Percentiles rank a stretch among this genome's conserved stretches.
Evolutionary conservation across 2,329 filamentous ascomycete species (phyloP).

Genomic region (Arthrocladium fulminans): DNA sequence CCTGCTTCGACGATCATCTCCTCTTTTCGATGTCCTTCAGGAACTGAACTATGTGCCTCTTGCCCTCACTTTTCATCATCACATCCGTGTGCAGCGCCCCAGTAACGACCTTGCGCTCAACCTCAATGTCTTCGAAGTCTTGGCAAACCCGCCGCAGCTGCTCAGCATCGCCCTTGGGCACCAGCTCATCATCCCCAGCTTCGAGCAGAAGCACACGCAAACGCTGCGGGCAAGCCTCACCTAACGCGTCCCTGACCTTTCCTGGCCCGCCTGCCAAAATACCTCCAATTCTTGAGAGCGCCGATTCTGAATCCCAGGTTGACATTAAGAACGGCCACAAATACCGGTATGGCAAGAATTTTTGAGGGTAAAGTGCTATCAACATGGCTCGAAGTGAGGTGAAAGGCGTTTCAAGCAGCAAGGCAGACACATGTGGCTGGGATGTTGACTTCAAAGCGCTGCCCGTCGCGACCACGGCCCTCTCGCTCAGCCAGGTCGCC

Average conservation of each 20-base stretch:
- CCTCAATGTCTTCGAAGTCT: constrained; percentile 19
- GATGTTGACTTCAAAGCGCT: constrained; percentile 4
- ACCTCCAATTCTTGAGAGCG: constrained; percentile 33
- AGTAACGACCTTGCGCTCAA: constrained; percentile 33
- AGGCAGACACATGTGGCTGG: constrained; percentile 28
- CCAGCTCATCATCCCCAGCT: constrained; percentile 37
- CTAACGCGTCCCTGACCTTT: not conserved
- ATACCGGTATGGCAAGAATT: constrained; percentile 69
- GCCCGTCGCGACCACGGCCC: constrained; percentile 1
- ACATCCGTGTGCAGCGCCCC: constrained; percentile 45
- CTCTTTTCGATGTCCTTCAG: constrained; percentile 3
- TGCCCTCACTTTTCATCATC: constrained; percentile 35
- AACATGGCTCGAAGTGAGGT: constrained; percentile 63
- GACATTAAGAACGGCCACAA: constrained; percentile 65
- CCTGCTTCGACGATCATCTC: not conserved
- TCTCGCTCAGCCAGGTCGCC: constrained; percentile 8
- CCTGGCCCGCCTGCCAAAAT: constrained; percentile 1
- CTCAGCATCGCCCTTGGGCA: constrained; percentile 31
- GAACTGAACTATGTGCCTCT: constrained; percentile 21
- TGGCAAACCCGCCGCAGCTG: constrained; percentile 30
- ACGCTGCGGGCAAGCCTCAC: constrained; percentile 10
- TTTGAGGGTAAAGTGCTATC: constrained; percentile 63
- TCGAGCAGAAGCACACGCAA: constrained; percentile 32
- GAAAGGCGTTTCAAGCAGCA: constrained; percentile 71
- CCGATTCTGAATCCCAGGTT: constrained; percentile 41